These are phyloP conservation scores for Cyclostephanos tholiformis DNA, from an alignment of 108 stramenopile genomes.

Conservation along the genomic window DNA sequence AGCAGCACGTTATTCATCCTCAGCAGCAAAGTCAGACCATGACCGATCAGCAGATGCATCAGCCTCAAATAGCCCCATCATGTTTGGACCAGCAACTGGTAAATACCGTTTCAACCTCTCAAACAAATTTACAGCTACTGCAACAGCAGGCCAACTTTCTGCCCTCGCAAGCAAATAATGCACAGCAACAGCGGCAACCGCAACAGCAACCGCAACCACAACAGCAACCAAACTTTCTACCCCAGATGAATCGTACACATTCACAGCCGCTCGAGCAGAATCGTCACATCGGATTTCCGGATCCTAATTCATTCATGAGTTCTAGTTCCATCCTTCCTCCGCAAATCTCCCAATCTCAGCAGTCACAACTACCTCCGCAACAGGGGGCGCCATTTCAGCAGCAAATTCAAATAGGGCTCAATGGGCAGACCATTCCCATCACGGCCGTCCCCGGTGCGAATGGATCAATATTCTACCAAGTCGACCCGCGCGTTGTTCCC, in stretches of 20 bases:
- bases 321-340: neutral
- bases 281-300: constrained; percentile 20
- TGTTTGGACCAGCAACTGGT: neutral
- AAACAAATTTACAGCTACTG: neutral
- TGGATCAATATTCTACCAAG: constrained; percentile 41
- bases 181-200: neutral
- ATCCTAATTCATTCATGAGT: constrained; percentile 14
- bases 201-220: constrained; percentile 4
- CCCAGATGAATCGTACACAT: constrained; percentile 17
- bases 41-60: neutral
- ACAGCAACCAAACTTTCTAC: constrained; percentile 16
- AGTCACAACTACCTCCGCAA: constrained; percentile 21
- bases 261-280: constrained; percentile 13
- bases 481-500: constrained; percentile 41
- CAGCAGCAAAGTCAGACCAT: constrained; percentile 18
- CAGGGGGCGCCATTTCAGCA: constrained; percentile 7
- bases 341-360: constrained; percentile 26
- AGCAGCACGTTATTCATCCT: constrained; percentile 13
- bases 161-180: neutral
- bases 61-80: constrained; percentile 5
- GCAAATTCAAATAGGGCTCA: constrained; percentile 37
- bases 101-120: constrained; percentile 17
- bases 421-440: constrained; percentile 46
- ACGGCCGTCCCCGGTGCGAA: constrained; percentile 30
- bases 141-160: neutral